Conservation (phyloP, 129 eudicot species). For the Scalesia atractyloides region DNA sequence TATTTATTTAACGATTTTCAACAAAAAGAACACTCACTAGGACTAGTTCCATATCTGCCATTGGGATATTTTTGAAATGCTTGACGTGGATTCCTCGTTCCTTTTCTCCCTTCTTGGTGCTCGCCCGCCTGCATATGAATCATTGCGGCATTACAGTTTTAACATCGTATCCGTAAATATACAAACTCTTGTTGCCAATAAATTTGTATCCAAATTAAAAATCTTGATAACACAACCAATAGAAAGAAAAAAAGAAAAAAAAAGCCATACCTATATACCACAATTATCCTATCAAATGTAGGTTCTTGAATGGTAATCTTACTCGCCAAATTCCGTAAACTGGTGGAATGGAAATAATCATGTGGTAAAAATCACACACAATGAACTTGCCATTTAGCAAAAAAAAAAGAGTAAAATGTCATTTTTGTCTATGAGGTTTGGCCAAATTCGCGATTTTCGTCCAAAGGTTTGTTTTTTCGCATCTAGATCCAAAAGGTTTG, state of each 20-base stretch:
- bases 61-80: conserved; percentile 90
- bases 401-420: not conserved
- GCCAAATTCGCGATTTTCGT: too few relatives aligned
- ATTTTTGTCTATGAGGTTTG: too few relatives aligned
- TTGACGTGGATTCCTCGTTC: conserved; percentile 88
- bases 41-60: conserved; percentile 99
- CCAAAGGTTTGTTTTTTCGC: too few relatives aligned
- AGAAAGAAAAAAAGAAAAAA: not conserved
- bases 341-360: conserved; percentile 34
- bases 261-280: conserved; percentile 73
- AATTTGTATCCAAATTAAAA: not conserved
- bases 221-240: not conserved
- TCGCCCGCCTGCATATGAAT: conserved; percentile 56
- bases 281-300: conserved; percentile 92
- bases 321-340: conserved; percentile 60
- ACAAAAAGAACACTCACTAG: conserved; percentile 49
- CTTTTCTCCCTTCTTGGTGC: conserved; percentile 37
- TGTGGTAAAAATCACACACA: conserved; percentile 2
- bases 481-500: too few relatives aligned
- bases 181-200: not conserved
- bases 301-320: conserved; percentile 93
- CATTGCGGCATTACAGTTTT: conserved; percentile 2
- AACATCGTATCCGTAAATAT: not conserved
- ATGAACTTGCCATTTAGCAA: not conserved
- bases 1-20: not conserved